These are phyloP conservation scores for Ogataea henricii DNA, from an alignment of 805 yeast genomes.

Conservation along the genomic window DNA sequence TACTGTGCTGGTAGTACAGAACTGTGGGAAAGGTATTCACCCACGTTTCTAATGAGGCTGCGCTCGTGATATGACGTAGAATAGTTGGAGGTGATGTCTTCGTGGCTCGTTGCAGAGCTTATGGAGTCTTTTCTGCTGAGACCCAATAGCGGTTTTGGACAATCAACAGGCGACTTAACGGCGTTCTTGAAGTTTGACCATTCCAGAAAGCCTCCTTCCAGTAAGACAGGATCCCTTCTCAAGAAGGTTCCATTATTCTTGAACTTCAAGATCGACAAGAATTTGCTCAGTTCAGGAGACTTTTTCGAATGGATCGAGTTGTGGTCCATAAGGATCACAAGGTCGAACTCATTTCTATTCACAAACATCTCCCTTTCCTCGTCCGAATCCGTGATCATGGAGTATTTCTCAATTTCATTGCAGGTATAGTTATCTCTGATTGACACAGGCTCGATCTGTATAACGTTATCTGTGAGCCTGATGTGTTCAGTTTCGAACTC, in stretches of 20 bases:
- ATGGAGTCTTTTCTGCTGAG: constrained; percentile 15
- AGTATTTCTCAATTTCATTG: constrained; percentile 62
- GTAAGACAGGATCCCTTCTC: constrained; percentile 45
- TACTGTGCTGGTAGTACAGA: constrained; percentile 20
- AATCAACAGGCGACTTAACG: constrained; percentile 24
- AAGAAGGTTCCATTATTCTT: constrained; percentile 39
- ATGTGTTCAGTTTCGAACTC: constrained; percentile 69
- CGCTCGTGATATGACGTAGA: constrained; percentile 19
- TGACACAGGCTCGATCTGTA: constrained; percentile 76
- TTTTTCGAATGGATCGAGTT: constrained; percentile 30
- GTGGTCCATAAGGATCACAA: constrained; percentile 66
- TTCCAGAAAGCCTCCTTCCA: constrained; percentile 64
- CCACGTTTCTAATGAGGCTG: constrained; percentile 24
- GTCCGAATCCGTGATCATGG: constrained; percentile 58
- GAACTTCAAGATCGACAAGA: constrained; percentile 40
- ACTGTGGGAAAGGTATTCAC: constrained; percentile 22
- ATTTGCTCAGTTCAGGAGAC: constrained; percentile 30
- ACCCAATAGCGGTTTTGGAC: constrained; percentile 23
- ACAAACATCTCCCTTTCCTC: constrained; percentile 56
- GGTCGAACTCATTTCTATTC: constrained; percentile 55
- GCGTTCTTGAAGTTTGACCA: constrained; percentile 44
- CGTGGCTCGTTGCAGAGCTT: constrained; percentile 15
- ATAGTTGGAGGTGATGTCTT: constrained; percentile 14
- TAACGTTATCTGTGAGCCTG: constrained; percentile 48
- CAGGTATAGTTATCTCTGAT: constrained; percentile 54